These are phyloP conservation scores for Fusarium odoratissimum DNA, from an alignment of 2,329 filamentous ascomycete species.

Conservation along the genomic window DNA sequence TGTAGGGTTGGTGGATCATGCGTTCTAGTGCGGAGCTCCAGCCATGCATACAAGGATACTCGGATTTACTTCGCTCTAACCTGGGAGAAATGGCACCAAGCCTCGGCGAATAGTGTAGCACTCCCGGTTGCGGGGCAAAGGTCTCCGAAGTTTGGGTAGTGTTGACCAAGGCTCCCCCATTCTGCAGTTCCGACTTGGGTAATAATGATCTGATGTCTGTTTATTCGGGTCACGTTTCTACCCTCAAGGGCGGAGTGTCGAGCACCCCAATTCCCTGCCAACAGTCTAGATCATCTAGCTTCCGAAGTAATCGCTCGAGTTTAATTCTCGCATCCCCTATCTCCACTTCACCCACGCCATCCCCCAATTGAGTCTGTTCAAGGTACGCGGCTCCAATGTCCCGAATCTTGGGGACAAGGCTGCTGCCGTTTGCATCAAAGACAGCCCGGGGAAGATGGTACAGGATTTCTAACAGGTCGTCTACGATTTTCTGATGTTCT, in stretches of 20 bases:
- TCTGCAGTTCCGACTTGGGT: background rate
- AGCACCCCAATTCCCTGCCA: constrained; percentile 44
- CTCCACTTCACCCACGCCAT: constrained; percentile 2
- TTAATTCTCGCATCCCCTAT: constrained; percentile 36
- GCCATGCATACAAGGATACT: background rate
- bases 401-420: constrained; percentile 52
- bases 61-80: constrained; percentile 35
- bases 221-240: background rate
- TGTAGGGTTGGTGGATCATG: background rate
- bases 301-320: constrained; percentile 45
- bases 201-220: background rate
- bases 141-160: too few species aligned
- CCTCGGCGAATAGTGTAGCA: background rate
- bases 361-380: constrained; percentile 35
- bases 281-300: constrained; percentile 48
- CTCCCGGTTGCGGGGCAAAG: background rate
- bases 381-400: constrained; percentile 52
- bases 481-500: constrained; percentile 49
- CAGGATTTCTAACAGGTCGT: constrained; percentile 52
- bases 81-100: background rate
- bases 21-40: background rate
- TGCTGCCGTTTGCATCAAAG: constrained; percentile 50
- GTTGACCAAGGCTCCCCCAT: too few species aligned
- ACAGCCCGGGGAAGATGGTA: constrained; percentile 50
- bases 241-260: constrained; percentile 1